Conservation (phyloP, 148 eudicot genomes). For the Cornus kousa region DNA sequence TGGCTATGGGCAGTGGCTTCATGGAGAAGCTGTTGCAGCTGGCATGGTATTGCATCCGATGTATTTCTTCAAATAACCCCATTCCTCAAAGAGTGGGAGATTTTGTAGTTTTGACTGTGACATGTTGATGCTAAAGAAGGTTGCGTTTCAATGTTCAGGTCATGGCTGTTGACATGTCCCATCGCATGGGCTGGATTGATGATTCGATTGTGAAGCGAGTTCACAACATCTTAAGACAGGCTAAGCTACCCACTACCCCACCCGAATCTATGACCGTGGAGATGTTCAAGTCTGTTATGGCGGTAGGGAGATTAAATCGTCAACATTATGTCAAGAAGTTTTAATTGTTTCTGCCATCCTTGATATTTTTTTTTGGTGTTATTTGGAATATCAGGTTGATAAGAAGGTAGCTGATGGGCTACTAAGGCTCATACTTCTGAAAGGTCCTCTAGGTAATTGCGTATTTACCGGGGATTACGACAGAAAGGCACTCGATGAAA, state of each 20-base stretch:
- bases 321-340: not conserved
- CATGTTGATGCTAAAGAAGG: not conserved
- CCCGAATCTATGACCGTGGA: constrained; percentile 87
- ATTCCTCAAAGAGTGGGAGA: not conserved
- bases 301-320: constrained; percentile 47
- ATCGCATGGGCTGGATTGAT: constrained; percentile 97
- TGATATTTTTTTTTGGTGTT: not conserved
- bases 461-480: constrained; percentile 92
- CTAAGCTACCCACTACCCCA: constrained; percentile 73
- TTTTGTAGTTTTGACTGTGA: not conserved
- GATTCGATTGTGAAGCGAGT: constrained; percentile 74
- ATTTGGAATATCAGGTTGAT: constrained; percentile 61
- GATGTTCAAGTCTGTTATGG: constrained; percentile 95
- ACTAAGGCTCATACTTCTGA: constrained; percentile 88
- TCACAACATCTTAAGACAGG: constrained; percentile 52
- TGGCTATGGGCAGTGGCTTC: constrained; percentile 97
- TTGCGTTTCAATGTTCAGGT: constrained; percentile 42
- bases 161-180: constrained; percentile 97
- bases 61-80: not conserved
- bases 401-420: constrained; percentile 98
- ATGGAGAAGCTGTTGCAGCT: constrained; percentile 98
- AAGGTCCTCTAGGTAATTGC: constrained; percentile 87
- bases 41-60: constrained; percentile 63
- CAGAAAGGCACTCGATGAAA: constrained; percentile 76
- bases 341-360: not conserved